Conservation (phyloP, 2,329 filamentous ascomycete genomes). For the Escovopsis sp. region DNA sequence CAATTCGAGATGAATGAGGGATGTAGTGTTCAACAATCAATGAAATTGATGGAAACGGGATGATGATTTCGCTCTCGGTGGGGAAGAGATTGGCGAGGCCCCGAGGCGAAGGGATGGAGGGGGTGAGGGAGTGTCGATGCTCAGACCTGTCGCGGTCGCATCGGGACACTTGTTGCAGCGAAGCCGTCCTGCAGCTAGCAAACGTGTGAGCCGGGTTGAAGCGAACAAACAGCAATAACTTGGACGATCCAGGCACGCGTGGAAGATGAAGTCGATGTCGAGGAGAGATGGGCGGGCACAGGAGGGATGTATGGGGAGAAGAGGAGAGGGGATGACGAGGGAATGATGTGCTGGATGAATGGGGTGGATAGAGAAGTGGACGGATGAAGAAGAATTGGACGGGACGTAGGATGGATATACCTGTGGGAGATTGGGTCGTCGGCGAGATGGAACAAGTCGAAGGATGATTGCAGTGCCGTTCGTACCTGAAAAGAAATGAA, state of each 20-base stretch:
- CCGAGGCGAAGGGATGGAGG: not conserved
- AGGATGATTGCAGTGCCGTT: no score
- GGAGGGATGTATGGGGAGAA: not conserved
- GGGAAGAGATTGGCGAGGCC: no score
- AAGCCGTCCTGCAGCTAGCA: conserved; percentile 3
- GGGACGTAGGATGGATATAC: no score
- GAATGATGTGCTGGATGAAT: no score
- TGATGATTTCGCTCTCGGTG: not conserved
- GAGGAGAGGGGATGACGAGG: no score
- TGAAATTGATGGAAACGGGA: not conserved
- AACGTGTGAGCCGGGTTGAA: not conserved
- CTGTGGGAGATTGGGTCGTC: no score
- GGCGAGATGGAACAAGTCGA: no score
- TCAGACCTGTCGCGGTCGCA: conserved; percentile 2
- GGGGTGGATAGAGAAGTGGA: no score
- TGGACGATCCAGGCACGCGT: not conserved
- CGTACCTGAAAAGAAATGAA: no score
- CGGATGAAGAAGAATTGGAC: no score
- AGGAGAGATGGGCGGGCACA: conserved; percentile 1
- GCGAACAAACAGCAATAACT: conserved; percentile 6
- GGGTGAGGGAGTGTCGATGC: conserved; percentile 2
- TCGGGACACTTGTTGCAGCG: conserved; percentile 2
- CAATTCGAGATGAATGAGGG: no score
- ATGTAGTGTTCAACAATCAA: no score
- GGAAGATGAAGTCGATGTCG: not conserved